These are phyloP conservation scores for Yamadazyma conglobata DNA, from an alignment of 1,139 yeast genomes.

Conservation along the genomic window DNA sequence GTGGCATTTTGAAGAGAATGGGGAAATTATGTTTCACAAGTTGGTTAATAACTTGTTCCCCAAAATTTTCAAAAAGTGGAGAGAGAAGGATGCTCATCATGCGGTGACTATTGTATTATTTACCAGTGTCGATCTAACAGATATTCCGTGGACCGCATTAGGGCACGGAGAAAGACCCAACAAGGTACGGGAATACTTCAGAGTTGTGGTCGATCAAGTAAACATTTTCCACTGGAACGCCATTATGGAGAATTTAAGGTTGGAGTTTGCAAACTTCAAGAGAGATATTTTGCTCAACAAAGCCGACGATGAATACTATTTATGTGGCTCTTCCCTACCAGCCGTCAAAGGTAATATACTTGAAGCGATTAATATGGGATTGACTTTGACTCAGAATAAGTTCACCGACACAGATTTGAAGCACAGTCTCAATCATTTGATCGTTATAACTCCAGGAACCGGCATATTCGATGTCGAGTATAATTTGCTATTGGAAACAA, in stretches of 20 bases:
- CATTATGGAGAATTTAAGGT: conserved; percentile 81
- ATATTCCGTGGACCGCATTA: conserved; percentile 51
- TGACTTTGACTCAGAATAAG: conserved; percentile 74
- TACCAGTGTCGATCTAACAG: conserved; percentile 72
- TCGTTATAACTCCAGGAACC: conserved; percentile 86
- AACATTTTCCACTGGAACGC: conserved; percentile 85
- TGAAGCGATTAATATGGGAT: conserved; percentile 83
- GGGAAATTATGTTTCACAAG: conserved; percentile 90
- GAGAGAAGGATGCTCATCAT: conserved; percentile 83
- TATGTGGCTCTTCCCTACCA: conserved; percentile 67
- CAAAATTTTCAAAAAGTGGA: conserved; percentile 83
- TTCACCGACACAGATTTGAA: conserved; percentile 82
- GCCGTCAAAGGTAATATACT: conserved; percentile 85
- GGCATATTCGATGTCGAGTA: conserved; percentile 92
- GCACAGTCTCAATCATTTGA: conserved; percentile 82
- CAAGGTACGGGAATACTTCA: conserved; percentile 71
- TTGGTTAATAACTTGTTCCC: conserved; percentile 89
- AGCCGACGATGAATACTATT: conserved; percentile 21
- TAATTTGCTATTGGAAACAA: conserved; percentile 68
- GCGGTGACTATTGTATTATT: conserved; percentile 86
- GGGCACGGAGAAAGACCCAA: conserved; percentile 71
- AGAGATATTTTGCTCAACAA: conserved; percentile 60
- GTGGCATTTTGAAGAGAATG: conserved; percentile 98
- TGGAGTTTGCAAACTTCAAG: conserved; percentile 81
- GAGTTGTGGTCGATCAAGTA: conserved; percentile 95